Evolutionary conservation across 192 early-diverging fungal species (phyloP).

Genomic region (Dimargaris xerosporica): DNA sequence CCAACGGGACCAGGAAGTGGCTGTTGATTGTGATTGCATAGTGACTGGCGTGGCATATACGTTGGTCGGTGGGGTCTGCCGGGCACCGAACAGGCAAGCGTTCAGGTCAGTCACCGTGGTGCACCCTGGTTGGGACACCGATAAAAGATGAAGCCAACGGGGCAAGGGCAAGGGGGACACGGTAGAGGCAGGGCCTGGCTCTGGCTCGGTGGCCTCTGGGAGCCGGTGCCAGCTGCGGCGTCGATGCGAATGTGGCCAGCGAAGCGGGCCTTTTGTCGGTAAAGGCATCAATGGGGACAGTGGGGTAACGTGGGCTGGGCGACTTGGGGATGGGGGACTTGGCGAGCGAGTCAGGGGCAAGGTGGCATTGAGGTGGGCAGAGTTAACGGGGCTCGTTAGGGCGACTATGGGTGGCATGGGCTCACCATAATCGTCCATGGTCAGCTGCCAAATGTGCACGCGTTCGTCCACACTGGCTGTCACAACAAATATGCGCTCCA

Average conservation of each 20-base stretch:
- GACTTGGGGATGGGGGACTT: not conserved
- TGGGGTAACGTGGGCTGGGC: not conserved
- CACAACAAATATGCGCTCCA: conserved; percentile 1
- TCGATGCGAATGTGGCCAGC: not conserved
- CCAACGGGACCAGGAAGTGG: too few species aligned
- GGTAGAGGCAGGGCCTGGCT: not conserved
- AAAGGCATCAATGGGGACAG: not conserved
- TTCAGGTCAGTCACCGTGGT: not conserved
- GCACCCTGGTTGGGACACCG: conserved; percentile 5
- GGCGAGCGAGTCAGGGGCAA: not conserved
- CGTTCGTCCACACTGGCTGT: not conserved
- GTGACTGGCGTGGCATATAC: too few species aligned
- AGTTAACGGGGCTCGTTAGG: not conserved
- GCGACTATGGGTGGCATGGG: not conserved
- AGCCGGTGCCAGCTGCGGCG: not conserved
- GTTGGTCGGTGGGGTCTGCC: not conserved
- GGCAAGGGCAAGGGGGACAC: not conserved
- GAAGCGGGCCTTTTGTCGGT: not conserved
- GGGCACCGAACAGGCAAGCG: not conserved
- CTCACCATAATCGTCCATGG: not conserved
- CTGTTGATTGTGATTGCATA: too few species aligned
- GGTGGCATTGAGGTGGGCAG: not conserved
- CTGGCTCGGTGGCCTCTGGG: not conserved
- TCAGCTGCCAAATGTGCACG: conserved; percentile 6
- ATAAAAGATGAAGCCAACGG: not conserved